Evolutionary conservation across 2,329 filamentous ascomycete genomes (phyloP).

Genomic region (Ophioceras dolichostomum): DNA sequence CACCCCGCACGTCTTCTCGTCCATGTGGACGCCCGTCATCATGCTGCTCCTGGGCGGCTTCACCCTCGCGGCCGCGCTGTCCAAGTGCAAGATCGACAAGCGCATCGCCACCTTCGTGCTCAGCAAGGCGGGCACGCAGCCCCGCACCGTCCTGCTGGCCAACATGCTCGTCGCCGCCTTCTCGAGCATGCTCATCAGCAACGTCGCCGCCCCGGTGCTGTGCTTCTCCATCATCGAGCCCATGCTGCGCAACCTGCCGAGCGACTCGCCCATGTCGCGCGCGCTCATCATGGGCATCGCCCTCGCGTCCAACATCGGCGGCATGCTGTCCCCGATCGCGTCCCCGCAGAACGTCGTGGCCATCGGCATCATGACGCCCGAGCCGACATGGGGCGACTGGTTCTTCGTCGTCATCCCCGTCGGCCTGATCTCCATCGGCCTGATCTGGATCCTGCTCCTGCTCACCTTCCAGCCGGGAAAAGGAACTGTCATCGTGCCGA

Average conservation of each 20-base stretch:
- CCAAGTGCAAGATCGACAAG: slow-evolving; percentile 96
- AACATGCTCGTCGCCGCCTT: slow-evolving; percentile 99
- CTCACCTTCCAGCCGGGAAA: slow-evolving; percentile 74
- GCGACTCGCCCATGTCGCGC: slow-evolving; percentile 87
- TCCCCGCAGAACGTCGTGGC: slow-evolving; percentile 97
- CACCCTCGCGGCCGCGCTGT: slow-evolving; percentile 85
- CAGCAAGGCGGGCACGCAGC: slow-evolving; percentile 88
- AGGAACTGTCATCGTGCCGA: slow-evolving; percentile 81
- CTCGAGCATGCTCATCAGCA: slow-evolving; percentile 98
- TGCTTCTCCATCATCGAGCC: slow-evolving; percentile 99
- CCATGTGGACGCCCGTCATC: slow-evolving; percentile 99
- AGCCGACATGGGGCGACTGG: slow-evolving; percentile 89
- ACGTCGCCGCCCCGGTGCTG: slow-evolving; percentile 90
- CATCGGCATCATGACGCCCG: slow-evolving; percentile 85
- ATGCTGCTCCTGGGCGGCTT: slow-evolving; percentile 96
- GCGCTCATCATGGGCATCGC: slow-evolving; percentile 92
- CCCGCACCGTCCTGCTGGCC: slow-evolving; percentile 79
- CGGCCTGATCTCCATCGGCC: slow-evolving; percentile 72
- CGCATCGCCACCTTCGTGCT: slow-evolving; percentile 92
- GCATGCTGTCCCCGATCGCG: slow-evolving; percentile 91
- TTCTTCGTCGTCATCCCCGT: slow-evolving; percentile 94
- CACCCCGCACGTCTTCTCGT: slow-evolving; percentile 73
- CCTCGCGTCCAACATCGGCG: slow-evolving; percentile 87
- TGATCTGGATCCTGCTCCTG: slow-evolving; percentile 83
- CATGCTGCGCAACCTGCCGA: slow-evolving; percentile 82